These are phyloP conservation scores for Decorospora gaudefroyi DNA, from an alignment of 2,329 filamentous ascomycete species.

Conservation along the genomic window DNA sequence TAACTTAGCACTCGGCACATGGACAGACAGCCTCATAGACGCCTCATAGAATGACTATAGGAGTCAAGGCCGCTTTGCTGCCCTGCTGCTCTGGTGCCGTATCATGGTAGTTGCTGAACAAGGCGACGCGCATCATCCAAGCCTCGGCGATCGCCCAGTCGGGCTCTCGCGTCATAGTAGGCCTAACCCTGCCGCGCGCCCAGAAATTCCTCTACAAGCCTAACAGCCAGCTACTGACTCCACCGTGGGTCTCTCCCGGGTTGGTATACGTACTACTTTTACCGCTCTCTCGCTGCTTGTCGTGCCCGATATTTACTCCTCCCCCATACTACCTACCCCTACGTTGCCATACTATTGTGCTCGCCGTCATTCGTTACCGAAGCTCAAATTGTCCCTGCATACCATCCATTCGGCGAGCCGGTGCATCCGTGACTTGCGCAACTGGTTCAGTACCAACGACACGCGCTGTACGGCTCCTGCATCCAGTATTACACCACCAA, in stretches of 20 bases:
- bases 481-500: conserved; percentile 14
- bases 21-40: too few relatives aligned
- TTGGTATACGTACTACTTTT: conserved; percentile 19
- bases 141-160: conserved; percentile 11
- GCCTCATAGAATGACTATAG: too few relatives aligned
- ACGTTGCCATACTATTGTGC: conserved; percentile 15
- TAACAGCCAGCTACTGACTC: too few relatives aligned
- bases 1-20: too few relatives aligned
- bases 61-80: too few relatives aligned
- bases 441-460: conserved; percentile 28
- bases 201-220: conserved; percentile 20
- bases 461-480: conserved; percentile 25
- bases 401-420: conserved; percentile 26
- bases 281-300: conserved; percentile 12
- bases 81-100: neutral
- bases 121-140: conserved; percentile 5
- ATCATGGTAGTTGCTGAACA: too few relatives aligned
- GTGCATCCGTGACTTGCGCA: conserved; percentile 40
- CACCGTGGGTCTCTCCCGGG: conserved; percentile 19
- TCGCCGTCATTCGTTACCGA: conserved; percentile 33
- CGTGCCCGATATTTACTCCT: neutral
- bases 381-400: conserved; percentile 4
- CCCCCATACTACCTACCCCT: neutral
- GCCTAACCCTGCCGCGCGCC: conserved; percentile 17
- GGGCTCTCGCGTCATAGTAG: conserved; percentile 17